These are phyloP conservation scores for Aaosphaeria pasadenensis DNA, from an alignment of 2,329 filamentous ascomycete genomes.

Conservation along the genomic window DNA sequence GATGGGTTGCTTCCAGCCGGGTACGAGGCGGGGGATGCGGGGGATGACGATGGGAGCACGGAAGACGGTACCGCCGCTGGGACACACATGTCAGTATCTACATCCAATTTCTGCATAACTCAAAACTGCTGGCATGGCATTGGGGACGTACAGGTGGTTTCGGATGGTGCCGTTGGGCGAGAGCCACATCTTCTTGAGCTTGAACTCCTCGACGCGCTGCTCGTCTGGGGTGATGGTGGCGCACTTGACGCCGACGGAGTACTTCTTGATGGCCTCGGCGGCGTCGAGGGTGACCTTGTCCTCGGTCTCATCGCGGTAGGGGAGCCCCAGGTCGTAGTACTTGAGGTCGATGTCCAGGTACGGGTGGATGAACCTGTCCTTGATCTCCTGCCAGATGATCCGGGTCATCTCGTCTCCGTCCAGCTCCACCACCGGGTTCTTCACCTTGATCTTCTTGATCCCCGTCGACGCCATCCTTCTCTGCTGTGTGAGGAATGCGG, in stretches of 20 bases:
- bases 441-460: conserved; percentile 99
- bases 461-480: conserved; percentile 52
- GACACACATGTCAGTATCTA: no score
- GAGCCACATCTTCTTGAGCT: conserved; percentile 99
- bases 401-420: conserved; percentile 96
- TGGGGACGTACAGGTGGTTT: conserved; percentile 54
- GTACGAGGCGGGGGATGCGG: conserved; percentile 86
- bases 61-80: conserved; percentile 88
- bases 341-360: conserved; percentile 98
- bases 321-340: conserved; percentile 92
- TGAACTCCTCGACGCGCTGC: conserved; percentile 93
- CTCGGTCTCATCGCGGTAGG: conserved; percentile 93
- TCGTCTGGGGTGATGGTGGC: conserved; percentile 99
- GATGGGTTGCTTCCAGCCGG: conserved; percentile 98
- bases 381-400: conserved; percentile 99
- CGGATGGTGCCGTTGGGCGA: conserved; percentile 89
- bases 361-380: conserved; percentile 96
- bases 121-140: no score
- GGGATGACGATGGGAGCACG: conserved; percentile 97
- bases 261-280: conserved; percentile 98
- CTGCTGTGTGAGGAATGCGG: conserved; percentile 11
- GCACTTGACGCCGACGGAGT: conserved; percentile 98
- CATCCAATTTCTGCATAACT: no score
- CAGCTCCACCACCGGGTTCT: conserved; percentile 97
- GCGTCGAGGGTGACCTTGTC: conserved; percentile 95